Percentiles rank a stretch among this genome's conserved stretches.
Evolutionary conservation across 148 eudicot genomes (phyloP).

Genomic region (Diospyros kaki): DNA sequence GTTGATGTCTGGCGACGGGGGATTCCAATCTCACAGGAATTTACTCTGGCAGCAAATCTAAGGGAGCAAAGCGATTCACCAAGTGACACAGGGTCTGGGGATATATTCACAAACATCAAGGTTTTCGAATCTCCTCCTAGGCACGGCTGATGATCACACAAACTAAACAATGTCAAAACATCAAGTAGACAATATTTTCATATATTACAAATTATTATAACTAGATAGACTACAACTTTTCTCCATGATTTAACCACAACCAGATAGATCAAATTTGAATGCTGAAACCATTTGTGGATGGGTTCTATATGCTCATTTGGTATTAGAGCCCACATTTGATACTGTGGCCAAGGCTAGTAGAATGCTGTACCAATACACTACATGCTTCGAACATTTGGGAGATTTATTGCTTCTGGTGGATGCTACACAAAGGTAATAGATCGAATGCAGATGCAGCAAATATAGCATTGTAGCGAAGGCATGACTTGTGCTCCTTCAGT

Average conservation of each 20-base stretch:
- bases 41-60: constrained; percentile 68
- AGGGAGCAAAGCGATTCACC: constrained; percentile 70
- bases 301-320: background rate
- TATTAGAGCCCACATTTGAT: background rate
- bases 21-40: constrained; percentile 70
- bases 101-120: constrained; percentile 68
- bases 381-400: background rate
- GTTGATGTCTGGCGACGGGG: constrained; percentile 63
- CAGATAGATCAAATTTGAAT: background rate
- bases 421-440: background rate
- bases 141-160: constrained; percentile 50
- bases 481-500: too few species aligned
- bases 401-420: background rate
- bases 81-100: constrained; percentile 61
- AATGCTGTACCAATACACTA: background rate
- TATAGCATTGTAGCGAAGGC: too few species aligned
- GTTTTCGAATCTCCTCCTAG: constrained; percentile 80
- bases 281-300: background rate
- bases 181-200: background rate
- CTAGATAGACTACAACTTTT: background rate
- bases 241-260: background rate
- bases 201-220: background rate
- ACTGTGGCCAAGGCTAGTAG: too few species aligned
- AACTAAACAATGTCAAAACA: background rate
- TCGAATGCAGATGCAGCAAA: too few species aligned